Evolutionary conservation across 2,329 filamentous ascomycete species (phyloP).

Genomic region (Myotisia sp.): DNA sequence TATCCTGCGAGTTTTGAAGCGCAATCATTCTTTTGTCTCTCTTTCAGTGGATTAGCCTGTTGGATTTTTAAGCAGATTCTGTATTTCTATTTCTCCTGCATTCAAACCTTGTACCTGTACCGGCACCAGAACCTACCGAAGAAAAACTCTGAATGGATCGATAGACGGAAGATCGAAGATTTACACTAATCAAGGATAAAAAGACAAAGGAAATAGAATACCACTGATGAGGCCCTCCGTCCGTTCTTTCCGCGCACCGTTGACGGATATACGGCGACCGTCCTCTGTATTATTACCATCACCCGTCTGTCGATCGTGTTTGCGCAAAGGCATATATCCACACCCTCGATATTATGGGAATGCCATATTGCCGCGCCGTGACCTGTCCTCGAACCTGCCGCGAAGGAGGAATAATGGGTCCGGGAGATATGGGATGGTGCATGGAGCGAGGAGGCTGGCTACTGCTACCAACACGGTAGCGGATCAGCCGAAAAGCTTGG

Average conservation of each 20-base stretch:
- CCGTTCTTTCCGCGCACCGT: background rate
- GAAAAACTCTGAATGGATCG: too few species aligned
- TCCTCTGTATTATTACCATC: background rate
- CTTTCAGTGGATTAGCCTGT: too few species aligned
- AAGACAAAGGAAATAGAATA: background rate
- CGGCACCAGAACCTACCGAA: too few species aligned
- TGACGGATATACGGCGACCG: background rate
- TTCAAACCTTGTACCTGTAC: too few species aligned
- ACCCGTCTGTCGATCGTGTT: slow-evolving; percentile 1
- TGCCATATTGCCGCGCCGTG: too few species aligned
- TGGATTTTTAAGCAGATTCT: too few species aligned
- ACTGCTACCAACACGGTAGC: slow-evolving; percentile 4
- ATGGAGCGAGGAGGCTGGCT: slow-evolving; percentile 5
- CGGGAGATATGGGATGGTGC: background rate
- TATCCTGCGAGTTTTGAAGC: too few species aligned
- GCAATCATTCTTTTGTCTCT: too few species aligned
- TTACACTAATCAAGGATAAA: too few species aligned
- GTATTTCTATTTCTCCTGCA: too few species aligned
- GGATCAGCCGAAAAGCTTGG: background rate
- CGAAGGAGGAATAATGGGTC: background rate
- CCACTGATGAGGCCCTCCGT: background rate
- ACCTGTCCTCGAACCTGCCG: background rate
- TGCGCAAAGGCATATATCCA: background rate
- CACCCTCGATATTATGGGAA: background rate
- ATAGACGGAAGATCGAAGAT: too few species aligned